Evolutionary conservation across 148 eudicot species (phyloP).

Genomic region (Camellia sinensis): DNA sequence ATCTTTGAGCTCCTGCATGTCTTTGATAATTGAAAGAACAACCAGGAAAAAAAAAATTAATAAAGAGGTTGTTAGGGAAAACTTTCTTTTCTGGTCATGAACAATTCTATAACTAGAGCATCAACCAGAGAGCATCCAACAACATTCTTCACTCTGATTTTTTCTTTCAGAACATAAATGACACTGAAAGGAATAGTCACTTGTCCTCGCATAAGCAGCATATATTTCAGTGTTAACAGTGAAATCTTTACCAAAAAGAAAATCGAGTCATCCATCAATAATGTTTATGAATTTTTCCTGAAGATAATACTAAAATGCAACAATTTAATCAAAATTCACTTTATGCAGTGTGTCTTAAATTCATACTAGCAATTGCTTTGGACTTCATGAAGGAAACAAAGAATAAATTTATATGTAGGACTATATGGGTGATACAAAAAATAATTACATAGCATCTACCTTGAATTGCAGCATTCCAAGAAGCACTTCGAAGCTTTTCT

Average conservation of each 20-base stretch:
- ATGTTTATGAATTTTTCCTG: not conserved
- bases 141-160: not conserved
- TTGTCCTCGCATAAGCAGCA: not conserved
- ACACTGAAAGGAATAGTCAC: not conserved
- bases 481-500: constrained; percentile 81
- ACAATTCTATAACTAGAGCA: not conserved
- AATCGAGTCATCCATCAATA: not conserved
- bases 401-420: not conserved
- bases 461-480: constrained; percentile 81
- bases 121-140: not conserved
- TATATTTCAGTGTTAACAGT: not conserved
- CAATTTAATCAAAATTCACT: not conserved
- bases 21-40: no score
- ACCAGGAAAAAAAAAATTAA: no score
- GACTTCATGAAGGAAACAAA: not conserved
- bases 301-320: not conserved
- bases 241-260: not conserved
- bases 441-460: constrained; percentile 33
- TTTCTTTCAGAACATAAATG: not conserved
- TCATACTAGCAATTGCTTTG: not conserved
- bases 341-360: not conserved
- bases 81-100: not conserved
- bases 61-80: no score
- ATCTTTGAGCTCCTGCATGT: no score
- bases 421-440: not conserved